A percentile compares a stretch with the other conserved stretches of the same genome.
phyloP scores from a whole-genome alignment of 1,284 basidiomycete genomes.

The Irpex sp. region DNA sequence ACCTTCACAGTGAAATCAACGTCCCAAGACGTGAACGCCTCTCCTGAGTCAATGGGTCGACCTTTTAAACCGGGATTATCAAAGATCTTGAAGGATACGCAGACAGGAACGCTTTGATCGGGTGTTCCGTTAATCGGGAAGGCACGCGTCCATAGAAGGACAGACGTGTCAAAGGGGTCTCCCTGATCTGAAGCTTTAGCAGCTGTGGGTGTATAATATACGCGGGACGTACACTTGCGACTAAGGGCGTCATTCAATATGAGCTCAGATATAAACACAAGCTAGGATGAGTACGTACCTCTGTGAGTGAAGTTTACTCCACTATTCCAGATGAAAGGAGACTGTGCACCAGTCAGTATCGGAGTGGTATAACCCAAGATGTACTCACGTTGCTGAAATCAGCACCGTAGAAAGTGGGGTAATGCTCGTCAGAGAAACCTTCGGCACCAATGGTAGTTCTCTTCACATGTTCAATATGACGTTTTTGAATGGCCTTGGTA shows the following conservation, averaged over 20 bases:
- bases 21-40: slow-evolving; percentile 59
- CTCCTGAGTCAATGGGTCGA: slow-evolving; percentile 39
- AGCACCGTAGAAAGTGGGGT: slow-evolving; percentile 49
- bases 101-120: slow-evolving; percentile 55
- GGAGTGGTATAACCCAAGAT: neutral
- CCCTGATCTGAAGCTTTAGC: slow-evolving; percentile 32
- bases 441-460: slow-evolving; percentile 31
- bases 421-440: slow-evolving; percentile 46
- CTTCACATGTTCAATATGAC: slow-evolving; percentile 33
- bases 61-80: slow-evolving; percentile 35
- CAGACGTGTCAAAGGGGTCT: slow-evolving; percentile 57
- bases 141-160: slow-evolving; percentile 62
- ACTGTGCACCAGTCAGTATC: slow-evolving; percentile 26
- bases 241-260: slow-evolving; percentile 19
- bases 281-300: slow-evolving; percentile 29
- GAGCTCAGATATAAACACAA: neutral
- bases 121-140: slow-evolving; percentile 38
- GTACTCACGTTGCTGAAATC: slow-evolving; percentile 48
- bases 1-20: slow-evolving; percentile 68
- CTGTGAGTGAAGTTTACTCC: slow-evolving; percentile 55
- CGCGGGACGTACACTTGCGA: slow-evolving; percentile 29
- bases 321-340: slow-evolving; percentile 48
- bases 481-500: slow-evolving; percentile 35
- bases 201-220: neutral
- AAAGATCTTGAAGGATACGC: slow-evolving; percentile 51